These are phyloP conservation scores for Candida nemodendra DNA, from an alignment of 805 yeast genomes.

Conservation along the genomic window DNA sequence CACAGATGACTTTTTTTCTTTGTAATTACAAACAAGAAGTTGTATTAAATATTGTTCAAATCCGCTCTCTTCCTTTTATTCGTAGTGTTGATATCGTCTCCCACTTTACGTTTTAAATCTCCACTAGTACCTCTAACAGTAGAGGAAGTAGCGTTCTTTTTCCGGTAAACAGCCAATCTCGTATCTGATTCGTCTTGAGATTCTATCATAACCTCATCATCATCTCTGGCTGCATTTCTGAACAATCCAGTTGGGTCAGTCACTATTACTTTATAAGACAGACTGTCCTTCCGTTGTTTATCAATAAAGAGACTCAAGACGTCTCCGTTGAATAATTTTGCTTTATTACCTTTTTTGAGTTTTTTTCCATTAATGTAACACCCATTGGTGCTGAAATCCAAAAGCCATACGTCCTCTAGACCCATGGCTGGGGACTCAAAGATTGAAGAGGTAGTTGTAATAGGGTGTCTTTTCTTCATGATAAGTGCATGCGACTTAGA, in stretches of 20 bases:
- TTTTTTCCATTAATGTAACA: slow-evolving; percentile 64
- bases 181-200: slow-evolving; percentile 22
- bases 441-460: slow-evolving; percentile 44
- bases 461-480: slow-evolving; percentile 59
- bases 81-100: slow-evolving; percentile 3
- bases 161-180: slow-evolving; percentile 3
- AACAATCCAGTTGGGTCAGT: slow-evolving; percentile 65
- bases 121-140: not conserved
- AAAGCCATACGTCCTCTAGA: slow-evolving; percentile 74
- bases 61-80: slow-evolving; percentile 25
- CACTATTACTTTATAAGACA: slow-evolving; percentile 54
- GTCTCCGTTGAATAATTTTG: slow-evolving; percentile 63
- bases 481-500: slow-evolving; percentile 84
- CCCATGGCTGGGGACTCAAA: slow-evolving; percentile 70
- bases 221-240: slow-evolving; percentile 42
- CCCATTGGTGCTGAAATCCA: slow-evolving; percentile 78
- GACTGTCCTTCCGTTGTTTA: slow-evolving; percentile 44
- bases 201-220: slow-evolving; percentile 13
- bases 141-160: slow-evolving; percentile 5
- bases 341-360: slow-evolving; percentile 62
- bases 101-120: slow-evolving; percentile 10
- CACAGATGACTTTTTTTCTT: too few relatives aligned
- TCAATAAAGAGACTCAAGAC: slow-evolving; percentile 65
- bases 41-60: slow-evolving; percentile 13
- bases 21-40: not conserved